Evolutionary conservation across 345 rosid genomes (phyloP), one percentile per base, ranked within the genome.

Genomic region (Citrus unshiu): DNA sequence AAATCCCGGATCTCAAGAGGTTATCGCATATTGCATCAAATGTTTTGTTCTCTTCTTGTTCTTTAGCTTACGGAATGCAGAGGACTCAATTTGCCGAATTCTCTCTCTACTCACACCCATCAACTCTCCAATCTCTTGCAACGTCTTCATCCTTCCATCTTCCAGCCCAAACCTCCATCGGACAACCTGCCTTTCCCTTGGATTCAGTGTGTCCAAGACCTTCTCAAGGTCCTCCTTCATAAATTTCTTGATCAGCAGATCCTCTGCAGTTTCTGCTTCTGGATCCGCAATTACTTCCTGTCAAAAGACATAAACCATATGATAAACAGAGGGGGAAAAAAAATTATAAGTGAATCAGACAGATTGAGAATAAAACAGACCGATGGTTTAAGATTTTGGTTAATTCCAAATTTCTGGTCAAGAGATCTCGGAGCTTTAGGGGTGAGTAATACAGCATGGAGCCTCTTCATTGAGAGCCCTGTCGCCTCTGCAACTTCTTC

Each of bases 71-170:
- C 93, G 87, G 72, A 93, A 93, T 12, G 95, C 98, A 14, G 88
- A 86, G 0, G 90, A 90, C 79, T 96, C 99, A 3, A 96, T 93
- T 65, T 96, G 99, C 56, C 98, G 86, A 74, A 96, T 77, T 85
- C 99, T 87, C 85, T 96, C 99, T n/a, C 99, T 85, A 87, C 98
- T 93, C 1, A 96, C 89, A 1, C 93, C 89, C 89, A 96, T 90
- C 39, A 81, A 57, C 71, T 96, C 99, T 14, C 99, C 99, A 0
- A 96, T 96, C 86, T 96, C 99, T 74, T 96, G 99, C 83, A 96
- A 80, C 0, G 98, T 94, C 82, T 91, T 96, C 91, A 86, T 89
- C 83, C 98, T 89, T 37, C 98, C 99, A 68, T 93, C 97, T 1
- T 89, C 97, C 80, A 96, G 82, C 30, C 99, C 99, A 16, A 91